Evolutionary conservation across 768 basidiomycete species (phyloP), one percentile per base, ranked within the genome.

Genomic region (Calocybe cyanea): DNA sequence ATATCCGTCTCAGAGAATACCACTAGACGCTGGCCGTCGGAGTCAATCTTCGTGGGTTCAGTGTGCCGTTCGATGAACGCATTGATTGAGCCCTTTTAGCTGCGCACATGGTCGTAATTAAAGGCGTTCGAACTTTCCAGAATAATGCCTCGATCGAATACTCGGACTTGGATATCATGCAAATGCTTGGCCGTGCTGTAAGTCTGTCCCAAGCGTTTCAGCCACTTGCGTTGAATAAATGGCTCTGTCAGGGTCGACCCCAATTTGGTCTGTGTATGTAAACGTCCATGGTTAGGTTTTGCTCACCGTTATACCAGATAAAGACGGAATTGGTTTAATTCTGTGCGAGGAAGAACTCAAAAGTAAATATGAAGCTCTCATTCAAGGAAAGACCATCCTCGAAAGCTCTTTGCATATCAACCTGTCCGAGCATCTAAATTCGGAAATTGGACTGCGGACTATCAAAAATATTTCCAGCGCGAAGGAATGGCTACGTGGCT

Each of bases 101-200:
- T 38, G 93, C 94, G 1, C 90, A 95, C 57, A 87, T 87, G 52
- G 95, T 95, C 39, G 79, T 97, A 49, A 86, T 99, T 56, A 92
- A 91, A 56, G 95, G 94, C 2, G 93, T 95, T 18, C 83, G 82
- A 55, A 71, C 78, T 3, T 99, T 83, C 60, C 79, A 83, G 51
- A 85, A 85, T 41, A 78, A 76, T 36, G 69, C 69, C 13, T 78
- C 80, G 38, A 71, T 75, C 25, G 93, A 97, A 55, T 96, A 96
- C 63, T 85, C 87, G 0, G 94, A 96, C 60, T 73, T 96, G 4
- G 96, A 97, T 56, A 75, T 97, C 21, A 82, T 90, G 76, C 94
- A 96, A 63, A 97, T 97, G 95, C 79, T 97, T 47, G 96, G 95
- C 6, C 80, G 96, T 38, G 93, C 93, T 34, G 89, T 90, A 60